Conservation (phyloP, 768 basidiomycete species). For the Pulveroboletus sp. region DNA sequence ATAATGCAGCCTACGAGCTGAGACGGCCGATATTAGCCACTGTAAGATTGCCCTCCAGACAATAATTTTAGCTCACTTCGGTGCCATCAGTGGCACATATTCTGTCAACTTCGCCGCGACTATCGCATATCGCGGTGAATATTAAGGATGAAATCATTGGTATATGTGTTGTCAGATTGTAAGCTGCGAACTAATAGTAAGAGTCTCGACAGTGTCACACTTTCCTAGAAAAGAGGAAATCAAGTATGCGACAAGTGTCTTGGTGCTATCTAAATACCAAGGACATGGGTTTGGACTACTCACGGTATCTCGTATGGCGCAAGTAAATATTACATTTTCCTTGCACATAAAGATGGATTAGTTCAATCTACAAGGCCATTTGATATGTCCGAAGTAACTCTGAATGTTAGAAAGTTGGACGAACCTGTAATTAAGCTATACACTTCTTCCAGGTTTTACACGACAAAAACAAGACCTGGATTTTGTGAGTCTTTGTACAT, state of each 20-base stretch:
- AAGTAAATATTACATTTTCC: neutral
- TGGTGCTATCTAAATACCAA: constrained; percentile 7
- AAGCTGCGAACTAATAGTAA: neutral
- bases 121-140: constrained; percentile 4
- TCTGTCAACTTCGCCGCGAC: constrained; percentile 1
- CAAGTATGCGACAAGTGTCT: neutral
- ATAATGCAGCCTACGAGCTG: neutral
- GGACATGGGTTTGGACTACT: constrained; percentile 6
- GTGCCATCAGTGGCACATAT: neutral
- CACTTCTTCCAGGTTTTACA: constrained; percentile 2
- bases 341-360: neutral
- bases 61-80: neutral
- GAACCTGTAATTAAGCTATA: constrained; percentile 9
- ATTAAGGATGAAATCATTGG: constrained; percentile 2
- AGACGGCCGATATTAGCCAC: neutral
- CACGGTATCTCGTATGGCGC: constrained; percentile 1
- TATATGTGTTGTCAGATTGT: constrained; percentile 10
- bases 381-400: constrained; percentile 3
- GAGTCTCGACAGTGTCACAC: neutral
- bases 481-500: neutral
- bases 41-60: neutral
- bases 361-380: constrained; percentile 3
- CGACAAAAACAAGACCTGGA: neutral
- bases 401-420: constrained; percentile 8
- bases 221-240: constrained; percentile 7